Evolutionary conservation across 805 yeast genomes (phyloP).

Genomic region (Suhomyces sp.): DNA sequence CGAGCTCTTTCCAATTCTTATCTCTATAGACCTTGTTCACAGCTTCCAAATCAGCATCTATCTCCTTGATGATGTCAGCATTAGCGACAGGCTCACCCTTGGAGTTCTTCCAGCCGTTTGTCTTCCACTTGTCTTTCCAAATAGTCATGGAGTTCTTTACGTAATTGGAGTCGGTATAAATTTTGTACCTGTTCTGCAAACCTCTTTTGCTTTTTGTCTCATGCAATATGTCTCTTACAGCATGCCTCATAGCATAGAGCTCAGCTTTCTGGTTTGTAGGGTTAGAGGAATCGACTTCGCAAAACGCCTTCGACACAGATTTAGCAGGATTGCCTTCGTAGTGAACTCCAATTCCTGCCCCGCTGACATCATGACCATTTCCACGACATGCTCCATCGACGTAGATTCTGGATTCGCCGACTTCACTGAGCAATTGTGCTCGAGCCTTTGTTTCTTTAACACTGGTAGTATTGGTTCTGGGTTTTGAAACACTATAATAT

Average conservation of each 20-base stretch:
- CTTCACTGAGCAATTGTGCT: neutral
- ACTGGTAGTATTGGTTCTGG: neutral
- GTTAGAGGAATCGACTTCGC: conserved; percentile 16
- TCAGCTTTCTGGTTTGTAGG: conserved; percentile 86
- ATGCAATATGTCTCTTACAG: conserved; percentile 41
- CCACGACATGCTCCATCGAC: conserved; percentile 78
- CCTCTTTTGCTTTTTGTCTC: conserved; percentile 15
- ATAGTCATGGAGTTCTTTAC: conserved; percentile 51
- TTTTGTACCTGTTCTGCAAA: conserved; percentile 29
- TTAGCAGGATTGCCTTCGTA: conserved; percentile 55
- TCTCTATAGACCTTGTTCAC: conserved; percentile 38
- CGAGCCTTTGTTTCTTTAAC: neutral
- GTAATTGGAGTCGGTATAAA: conserved; percentile 72
- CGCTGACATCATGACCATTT: conserved; percentile 47
- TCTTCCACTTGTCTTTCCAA: conserved; percentile 59
- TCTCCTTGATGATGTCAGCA: conserved; percentile 45
- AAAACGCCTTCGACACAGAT: conserved; percentile 55
- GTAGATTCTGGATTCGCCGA: conserved; percentile 36
- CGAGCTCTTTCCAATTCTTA: conserved; percentile 37
- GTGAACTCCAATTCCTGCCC: conserved; percentile 70
- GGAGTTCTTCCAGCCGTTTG: conserved; percentile 51
- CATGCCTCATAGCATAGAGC: conserved; percentile 60
- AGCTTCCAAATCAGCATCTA: conserved; percentile 21
- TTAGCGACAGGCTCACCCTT: conserved; percentile 49
- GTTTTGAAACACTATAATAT: neutral